Evolutionary conservation across 345 rosid species (phyloP).

Genomic region (Garcia nutans): DNA sequence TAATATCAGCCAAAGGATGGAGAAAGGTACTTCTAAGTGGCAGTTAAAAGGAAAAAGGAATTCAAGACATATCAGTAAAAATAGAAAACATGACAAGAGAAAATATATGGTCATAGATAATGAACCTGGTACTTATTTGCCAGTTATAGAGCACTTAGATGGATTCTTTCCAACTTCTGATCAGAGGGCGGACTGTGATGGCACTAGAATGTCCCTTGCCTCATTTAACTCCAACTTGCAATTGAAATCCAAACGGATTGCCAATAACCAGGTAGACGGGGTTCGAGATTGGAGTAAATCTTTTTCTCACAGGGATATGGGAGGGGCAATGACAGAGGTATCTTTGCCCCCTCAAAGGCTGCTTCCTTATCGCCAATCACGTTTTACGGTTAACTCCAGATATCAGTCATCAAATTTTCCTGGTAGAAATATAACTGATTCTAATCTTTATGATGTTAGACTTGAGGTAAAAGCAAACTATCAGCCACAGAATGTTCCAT

Average conservation of each 20-base stretch:
- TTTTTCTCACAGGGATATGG: slow-evolving; percentile 27
- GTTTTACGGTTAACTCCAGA: slow-evolving; percentile 48
- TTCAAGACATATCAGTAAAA: slow-evolving; percentile 68
- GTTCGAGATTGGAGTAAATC: slow-evolving; percentile 40
- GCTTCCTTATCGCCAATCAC: slow-evolving; percentile 57
- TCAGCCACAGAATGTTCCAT: slow-evolving; percentile 68
- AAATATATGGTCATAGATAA: slow-evolving; percentile 47
- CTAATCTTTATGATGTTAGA: slow-evolving; percentile 61
- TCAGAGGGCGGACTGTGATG: slow-evolving; percentile 37
- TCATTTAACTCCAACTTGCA: slow-evolving; percentile 15
- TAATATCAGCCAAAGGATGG: slow-evolving; percentile 50
- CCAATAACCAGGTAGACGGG: slow-evolving; percentile 34
- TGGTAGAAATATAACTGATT: slow-evolving; percentile 32
- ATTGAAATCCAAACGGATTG: slow-evolving; percentile 22
- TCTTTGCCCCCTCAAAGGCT: slow-evolving; percentile 50
- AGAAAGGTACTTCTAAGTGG: slow-evolving; percentile 81
- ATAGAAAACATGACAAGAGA: slow-evolving; percentile 52
- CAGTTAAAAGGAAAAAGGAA: slow-evolving; percentile 93
- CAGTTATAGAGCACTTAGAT: slow-evolving; percentile 34
- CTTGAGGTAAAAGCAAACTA: slow-evolving; percentile 73
- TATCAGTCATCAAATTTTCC: slow-evolving; percentile 45
- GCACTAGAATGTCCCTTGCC: slow-evolving; percentile 22
- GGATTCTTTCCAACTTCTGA: slow-evolving; percentile 35
- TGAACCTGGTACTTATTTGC: slow-evolving; percentile 35
- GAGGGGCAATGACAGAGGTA: slow-evolving; percentile 36